phyloP scores from a whole-genome alignment of 2,329 filamentous ascomycete genomes.

The Cercospora nicotianae region DNA sequence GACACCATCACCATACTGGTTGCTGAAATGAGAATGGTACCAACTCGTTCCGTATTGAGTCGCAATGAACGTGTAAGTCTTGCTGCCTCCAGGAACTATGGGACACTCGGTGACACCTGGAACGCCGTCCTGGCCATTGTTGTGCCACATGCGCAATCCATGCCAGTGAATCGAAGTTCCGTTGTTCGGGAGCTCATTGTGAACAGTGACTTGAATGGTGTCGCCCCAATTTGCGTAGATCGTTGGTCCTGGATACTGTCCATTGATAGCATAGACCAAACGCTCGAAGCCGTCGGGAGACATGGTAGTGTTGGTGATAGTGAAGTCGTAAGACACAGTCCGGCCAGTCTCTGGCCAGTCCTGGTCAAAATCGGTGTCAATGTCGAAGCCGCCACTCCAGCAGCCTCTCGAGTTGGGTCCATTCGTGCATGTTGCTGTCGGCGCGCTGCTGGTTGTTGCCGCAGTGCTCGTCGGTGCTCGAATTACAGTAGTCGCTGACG shows the following conservation, averaged over 20 bases:
- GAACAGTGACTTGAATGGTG: slow-evolving; percentile 55
- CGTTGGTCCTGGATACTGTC: slow-evolving; percentile 58
- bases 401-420: slow-evolving; percentile 31
- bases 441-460: slow-evolving; percentile 22
- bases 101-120: slow-evolving; percentile 49
- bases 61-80: slow-evolving; percentile 60
- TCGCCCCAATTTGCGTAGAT: slow-evolving; percentile 38
- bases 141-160: slow-evolving; percentile 59
- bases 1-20: slow-evolving; percentile 59
- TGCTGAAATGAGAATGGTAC: slow-evolving; percentile 58
- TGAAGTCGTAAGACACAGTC: slow-evolving; percentile 39
- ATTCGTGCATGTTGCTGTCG: slow-evolving; percentile 35
- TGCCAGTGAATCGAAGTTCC: slow-evolving; percentile 65
- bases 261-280: slow-evolving; percentile 56
- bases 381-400: slow-evolving; percentile 34
- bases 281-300: slow-evolving; percentile 49
- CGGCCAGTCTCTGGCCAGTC: slow-evolving; percentile 37
- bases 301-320: slow-evolving; percentile 39
- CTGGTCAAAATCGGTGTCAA: slow-evolving; percentile 40
- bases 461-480: slow-evolving; percentile 17
- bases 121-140: slow-evolving; percentile 60
- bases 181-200: slow-evolving; percentile 55
- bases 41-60: slow-evolving; percentile 48
- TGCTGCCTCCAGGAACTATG: slow-evolving; percentile 52
- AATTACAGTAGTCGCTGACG: slow-evolving; percentile 9